Conservation (phyloP, 495 filamentous ascomycete species). For the Neurospora terricola region DNA sequence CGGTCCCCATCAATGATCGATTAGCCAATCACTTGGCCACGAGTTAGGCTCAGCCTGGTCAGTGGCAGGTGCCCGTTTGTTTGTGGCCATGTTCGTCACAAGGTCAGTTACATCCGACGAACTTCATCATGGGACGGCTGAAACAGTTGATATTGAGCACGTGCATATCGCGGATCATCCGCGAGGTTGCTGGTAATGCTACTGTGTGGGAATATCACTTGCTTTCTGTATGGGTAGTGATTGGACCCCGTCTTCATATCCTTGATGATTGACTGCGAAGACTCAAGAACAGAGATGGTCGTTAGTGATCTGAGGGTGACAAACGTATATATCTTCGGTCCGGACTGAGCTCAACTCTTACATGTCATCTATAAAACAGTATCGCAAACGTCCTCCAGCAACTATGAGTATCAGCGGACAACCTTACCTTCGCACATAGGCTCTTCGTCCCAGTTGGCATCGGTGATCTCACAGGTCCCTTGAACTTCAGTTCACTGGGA, state of each 20-base stretch:
- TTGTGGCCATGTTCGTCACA: neutral
- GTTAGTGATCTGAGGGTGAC: neutral
- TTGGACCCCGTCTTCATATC: neutral
- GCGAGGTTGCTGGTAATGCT: neutral
- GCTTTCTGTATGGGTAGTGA: neutral
- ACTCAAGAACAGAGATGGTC: neutral
- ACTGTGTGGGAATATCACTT: neutral
- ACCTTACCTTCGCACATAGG: neutral
- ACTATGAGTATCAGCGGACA: neutral
- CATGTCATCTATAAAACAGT: neutral
- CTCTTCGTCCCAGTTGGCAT: neutral
- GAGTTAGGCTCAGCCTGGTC: conserved; percentile 7
- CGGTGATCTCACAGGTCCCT: neutral
- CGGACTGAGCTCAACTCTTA: neutral
- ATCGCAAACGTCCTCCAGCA: neutral
- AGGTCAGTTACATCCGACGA: neutral
- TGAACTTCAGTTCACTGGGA: neutral
- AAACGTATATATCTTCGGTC: neutral
- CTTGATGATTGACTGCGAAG: neutral
- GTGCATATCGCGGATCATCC: neutral
- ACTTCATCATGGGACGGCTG: neutral
- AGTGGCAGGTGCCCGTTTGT: neutral
- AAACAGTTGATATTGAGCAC: neutral
- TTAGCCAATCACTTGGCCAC: conserved; percentile 16
- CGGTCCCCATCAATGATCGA: neutral